Conservation (phyloP, 2,329 filamentous ascomycete genomes). For the Canariomyces notabilis region DNA sequence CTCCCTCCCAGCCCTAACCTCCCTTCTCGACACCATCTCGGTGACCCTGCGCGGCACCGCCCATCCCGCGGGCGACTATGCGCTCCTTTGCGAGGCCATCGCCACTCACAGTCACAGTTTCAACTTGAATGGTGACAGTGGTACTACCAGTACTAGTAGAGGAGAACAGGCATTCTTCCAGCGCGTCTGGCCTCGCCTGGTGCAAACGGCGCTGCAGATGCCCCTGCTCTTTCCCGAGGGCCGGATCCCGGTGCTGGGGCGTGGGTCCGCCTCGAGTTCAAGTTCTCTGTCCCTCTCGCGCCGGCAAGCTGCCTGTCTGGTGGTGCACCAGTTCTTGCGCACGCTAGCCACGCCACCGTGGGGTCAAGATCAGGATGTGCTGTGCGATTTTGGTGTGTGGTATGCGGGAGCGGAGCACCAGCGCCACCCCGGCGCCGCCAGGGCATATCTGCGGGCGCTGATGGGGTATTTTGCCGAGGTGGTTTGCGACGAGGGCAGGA, state of each 20-base stretch:
- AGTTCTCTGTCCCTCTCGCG: conserved; percentile 18
- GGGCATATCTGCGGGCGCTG: conserved; percentile 30
- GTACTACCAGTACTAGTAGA: background rate
- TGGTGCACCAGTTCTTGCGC: conserved; percentile 32
- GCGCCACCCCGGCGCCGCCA: conserved; percentile 27
- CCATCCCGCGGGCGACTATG: conserved; percentile 8
- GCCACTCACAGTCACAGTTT: too few relatives aligned
- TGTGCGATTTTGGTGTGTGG: conserved; percentile 33
- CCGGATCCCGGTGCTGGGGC: conserved; percentile 1
- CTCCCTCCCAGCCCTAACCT: conserved; percentile 3
- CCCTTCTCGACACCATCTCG: conserved; percentile 16
- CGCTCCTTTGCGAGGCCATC: conserved; percentile 6
- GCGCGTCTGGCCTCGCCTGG: conserved; percentile 5
- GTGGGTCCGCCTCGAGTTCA: too few relatives aligned
- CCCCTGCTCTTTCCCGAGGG: conserved; percentile 2
- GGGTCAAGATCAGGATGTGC: conserved; percentile 27
- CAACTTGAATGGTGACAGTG: too few relatives aligned
- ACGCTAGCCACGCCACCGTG: conserved; percentile 18
- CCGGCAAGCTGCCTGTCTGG: conserved; percentile 28
- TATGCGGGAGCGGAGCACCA: conserved; percentile 28
- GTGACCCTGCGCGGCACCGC: conserved; percentile 9
- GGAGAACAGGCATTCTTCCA: background rate
- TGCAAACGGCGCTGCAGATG: conserved; percentile 7
- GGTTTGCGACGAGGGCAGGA: conserved; percentile 9
- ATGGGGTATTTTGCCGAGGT: conserved; percentile 27